Percentiles rank a stretch among this genome's conserved stretches.
Conservation (phyloP, 257 asterid genomes). For the Ajuga chamaepitys region DNA sequence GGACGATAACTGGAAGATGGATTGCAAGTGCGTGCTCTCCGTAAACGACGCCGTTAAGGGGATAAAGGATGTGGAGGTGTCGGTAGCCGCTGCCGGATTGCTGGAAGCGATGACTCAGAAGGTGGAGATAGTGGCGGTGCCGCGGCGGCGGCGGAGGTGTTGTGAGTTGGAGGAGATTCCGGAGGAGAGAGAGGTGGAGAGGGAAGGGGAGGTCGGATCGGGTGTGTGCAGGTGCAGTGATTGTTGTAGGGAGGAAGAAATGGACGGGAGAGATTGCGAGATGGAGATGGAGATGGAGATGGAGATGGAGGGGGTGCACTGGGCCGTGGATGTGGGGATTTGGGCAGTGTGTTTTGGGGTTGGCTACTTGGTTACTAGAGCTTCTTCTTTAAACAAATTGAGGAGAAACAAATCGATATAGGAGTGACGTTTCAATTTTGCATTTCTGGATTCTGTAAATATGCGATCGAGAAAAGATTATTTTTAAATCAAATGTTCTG, state of each 20-base stretch:
- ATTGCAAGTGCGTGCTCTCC: slow-evolving; percentile 32
- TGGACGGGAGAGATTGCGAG: slow-evolving; percentile 17
- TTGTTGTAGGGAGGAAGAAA: slow-evolving; percentile 23
- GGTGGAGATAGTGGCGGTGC: slow-evolving; percentile 31
- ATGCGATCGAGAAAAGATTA: too few species aligned
- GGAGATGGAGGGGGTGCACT: slow-evolving; percentile 33
- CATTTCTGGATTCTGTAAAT: too few species aligned
- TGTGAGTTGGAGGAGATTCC: slow-evolving; percentile 68
- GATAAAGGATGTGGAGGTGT: slow-evolving; percentile 37
- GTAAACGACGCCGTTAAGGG: slow-evolving; percentile 26
- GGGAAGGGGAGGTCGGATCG: slow-evolving; percentile 26
- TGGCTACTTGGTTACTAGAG: slow-evolving; percentile 55
- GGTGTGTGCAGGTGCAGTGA: slow-evolving; percentile 39
- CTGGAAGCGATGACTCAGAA: slow-evolving; percentile 24
- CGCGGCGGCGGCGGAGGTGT: slow-evolving; percentile 24
- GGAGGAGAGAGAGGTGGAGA: slow-evolving; percentile 42
- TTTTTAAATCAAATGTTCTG: too few species aligned
- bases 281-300: not conserved
- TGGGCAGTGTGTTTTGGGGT: slow-evolving; percentile 75
- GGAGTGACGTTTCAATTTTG: too few species aligned
- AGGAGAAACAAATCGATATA: slow-evolving; percentile 20
- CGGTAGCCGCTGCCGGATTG: slow-evolving; percentile 47
- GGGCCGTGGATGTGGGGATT: slow-evolving; percentile 82
- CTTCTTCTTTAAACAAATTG: slow-evolving; percentile 29
- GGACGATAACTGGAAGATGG: slow-evolving; percentile 45